These are phyloP conservation scores for Talaromyces islandicus DNA, from an alignment of 2,329 filamentous ascomycete genomes.

Conservation along the genomic window DNA sequence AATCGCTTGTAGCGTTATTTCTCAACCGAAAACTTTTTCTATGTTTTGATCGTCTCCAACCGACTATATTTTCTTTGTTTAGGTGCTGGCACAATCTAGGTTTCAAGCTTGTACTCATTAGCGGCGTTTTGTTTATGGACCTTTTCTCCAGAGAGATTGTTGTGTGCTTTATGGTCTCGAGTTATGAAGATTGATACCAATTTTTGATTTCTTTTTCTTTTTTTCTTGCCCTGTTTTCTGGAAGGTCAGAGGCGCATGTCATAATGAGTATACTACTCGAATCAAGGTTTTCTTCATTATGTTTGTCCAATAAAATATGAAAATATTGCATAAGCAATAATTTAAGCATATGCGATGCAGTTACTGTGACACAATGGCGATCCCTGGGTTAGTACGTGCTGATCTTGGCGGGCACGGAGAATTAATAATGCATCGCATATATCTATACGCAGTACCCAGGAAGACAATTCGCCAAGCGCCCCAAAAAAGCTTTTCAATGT, in stretches of 20 bases:
- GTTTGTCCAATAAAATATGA: neutral
- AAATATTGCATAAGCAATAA: neutral
- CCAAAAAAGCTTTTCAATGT: too few relatives aligned
- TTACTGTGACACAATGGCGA: neutral
- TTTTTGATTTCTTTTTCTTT: neutral
- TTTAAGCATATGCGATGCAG: neutral
- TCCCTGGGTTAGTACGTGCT: too few relatives aligned
- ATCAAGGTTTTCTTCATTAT: neutral
- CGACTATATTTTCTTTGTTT: neutral
- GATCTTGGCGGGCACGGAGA: too few relatives aligned
- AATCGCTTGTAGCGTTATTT: neutral
- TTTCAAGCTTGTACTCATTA: neutral
- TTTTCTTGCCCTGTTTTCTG: neutral
- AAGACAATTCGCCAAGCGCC: too few relatives aligned
- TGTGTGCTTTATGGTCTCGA: neutral
- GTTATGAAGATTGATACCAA: neutral
- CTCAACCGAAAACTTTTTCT: neutral
- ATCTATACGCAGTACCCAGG: too few relatives aligned
- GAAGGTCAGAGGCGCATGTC: neutral
- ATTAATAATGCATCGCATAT: too few relatives aligned
- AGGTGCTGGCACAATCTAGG: neutral
- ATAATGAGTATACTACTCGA: neutral
- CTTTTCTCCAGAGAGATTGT: neutral
- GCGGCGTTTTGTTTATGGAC: neutral
- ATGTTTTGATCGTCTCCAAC: neutral